Conservation (phyloP, 768 basidiomycete species). For the Amanita rubescens region DNA sequence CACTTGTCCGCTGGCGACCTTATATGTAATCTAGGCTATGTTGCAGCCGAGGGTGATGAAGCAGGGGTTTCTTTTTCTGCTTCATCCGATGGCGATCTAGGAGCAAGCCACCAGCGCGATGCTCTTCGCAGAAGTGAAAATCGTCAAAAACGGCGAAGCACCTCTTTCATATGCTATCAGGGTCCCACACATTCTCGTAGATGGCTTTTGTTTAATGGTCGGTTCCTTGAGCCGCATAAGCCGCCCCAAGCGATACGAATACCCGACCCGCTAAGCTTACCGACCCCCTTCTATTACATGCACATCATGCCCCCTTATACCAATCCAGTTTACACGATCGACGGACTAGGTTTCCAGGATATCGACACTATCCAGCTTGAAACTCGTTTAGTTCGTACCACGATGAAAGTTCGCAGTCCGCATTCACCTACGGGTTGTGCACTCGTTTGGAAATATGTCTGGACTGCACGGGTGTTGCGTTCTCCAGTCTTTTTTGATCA, state of each 20-base stretch:
- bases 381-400: conserved; percentile 38
- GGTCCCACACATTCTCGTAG: conserved; percentile 19
- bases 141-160: not conserved
- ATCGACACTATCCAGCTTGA: conserved; percentile 26
- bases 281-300: conserved; percentile 70
- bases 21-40: conserved; percentile 74
- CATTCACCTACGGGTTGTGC: conserved; percentile 54
- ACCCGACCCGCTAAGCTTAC: conserved; percentile 51
- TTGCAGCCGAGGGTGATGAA: conserved; percentile 33
- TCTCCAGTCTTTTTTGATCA: not conserved
- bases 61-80: conserved; percentile 4
- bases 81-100: conserved; percentile 2
- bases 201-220: conserved; percentile 75
- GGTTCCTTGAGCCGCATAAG: conserved; percentile 49
- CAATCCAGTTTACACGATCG: conserved; percentile 30
- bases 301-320: conserved; percentile 47
- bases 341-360: conserved; percentile 29
- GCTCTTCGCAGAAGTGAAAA: not conserved
- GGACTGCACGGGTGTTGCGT: conserved; percentile 45
- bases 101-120: not conserved
- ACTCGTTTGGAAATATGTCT: conserved; percentile 53
- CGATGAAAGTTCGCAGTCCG: conserved; percentile 47
- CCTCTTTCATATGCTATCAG: conserved; percentile 5
- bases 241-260: conserved; percentile 52
- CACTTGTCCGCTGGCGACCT: conserved; percentile 74